Evolutionary conservation across 1,139 yeast genomes (phyloP).

Genomic region (Candida albicans): DNA sequence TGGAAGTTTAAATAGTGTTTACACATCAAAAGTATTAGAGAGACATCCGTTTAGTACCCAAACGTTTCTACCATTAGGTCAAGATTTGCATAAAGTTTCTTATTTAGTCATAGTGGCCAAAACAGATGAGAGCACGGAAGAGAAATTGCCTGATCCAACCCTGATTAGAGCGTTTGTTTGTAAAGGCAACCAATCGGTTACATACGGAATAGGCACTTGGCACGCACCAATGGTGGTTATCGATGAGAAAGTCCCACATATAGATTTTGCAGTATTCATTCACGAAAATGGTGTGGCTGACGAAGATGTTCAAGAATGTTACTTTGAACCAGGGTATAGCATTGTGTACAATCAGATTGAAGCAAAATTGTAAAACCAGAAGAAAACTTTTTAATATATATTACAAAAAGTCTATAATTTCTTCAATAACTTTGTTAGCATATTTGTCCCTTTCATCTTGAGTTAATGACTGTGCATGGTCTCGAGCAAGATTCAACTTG

Average conservation of each 20-base stretch:
- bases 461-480: slow-evolving; percentile 23
- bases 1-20: slow-evolving; percentile 27
- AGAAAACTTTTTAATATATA: not conserved
- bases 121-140: slow-evolving; percentile 38
- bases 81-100: slow-evolving; percentile 46
- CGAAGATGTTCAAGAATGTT: slow-evolving; percentile 82
- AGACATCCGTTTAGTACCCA: slow-evolving; percentile 92
- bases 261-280: slow-evolving; percentile 84
- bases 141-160: slow-evolving; percentile 58
- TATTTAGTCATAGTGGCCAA: slow-evolving; percentile 83
- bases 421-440: slow-evolving; percentile 36
- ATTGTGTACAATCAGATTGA: slow-evolving; percentile 27
- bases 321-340: slow-evolving; percentile 59
- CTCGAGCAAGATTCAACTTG: slow-evolving; percentile 34
- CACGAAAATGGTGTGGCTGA: slow-evolving; percentile 78
- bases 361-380: slow-evolving; percentile 16
- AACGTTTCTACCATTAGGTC: slow-evolving; percentile 88
- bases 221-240: slow-evolving; percentile 95
- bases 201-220: slow-evolving; percentile 71
- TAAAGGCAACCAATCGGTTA: slow-evolving; percentile 82
- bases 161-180: slow-evolving; percentile 69
- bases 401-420: slow-evolving; percentile 38
- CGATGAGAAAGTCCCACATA: slow-evolving; percentile 45
- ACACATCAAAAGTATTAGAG: slow-evolving; percentile 71
- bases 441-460: slow-evolving; percentile 29